A percentile compares a stretch with the other conserved stretches of the same genome.
Evolutionary conservation across 2,329 filamentous ascomycete genomes (phyloP).

Genomic region (Aspergillus amoenus): DNA sequence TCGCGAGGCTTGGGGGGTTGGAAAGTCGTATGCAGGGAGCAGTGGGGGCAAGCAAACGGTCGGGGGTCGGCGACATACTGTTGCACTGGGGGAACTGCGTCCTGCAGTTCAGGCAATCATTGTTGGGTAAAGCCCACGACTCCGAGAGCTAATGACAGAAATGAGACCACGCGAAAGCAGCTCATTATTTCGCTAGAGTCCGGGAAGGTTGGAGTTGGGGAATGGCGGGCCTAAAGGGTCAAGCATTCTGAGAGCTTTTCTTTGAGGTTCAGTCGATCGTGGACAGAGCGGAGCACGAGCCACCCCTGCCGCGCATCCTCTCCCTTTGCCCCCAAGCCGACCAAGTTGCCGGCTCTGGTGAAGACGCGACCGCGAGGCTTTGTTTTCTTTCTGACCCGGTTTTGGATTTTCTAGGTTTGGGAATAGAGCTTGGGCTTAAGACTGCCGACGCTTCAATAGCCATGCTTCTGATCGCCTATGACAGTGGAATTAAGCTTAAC

Average conservation of each 20-base stretch:
- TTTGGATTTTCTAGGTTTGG: neutral
- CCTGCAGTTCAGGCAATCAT: slow-evolving; percentile 18
- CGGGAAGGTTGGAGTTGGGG: slow-evolving; percentile 3
- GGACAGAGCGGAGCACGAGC: slow-evolving; percentile 8
- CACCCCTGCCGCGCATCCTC: neutral
- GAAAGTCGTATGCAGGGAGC: slow-evolving; percentile 5
- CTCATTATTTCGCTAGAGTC: slow-evolving; percentile 22
- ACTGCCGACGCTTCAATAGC: neutral
- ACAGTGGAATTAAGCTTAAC: too few species aligned
- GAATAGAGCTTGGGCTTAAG: neutral
- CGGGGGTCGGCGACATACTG: slow-evolving; percentile 20
- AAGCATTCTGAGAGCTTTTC: slow-evolving; percentile 4
- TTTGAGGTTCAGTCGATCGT: slow-evolving; percentile 4
- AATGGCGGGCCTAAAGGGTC: slow-evolving; percentile 1
- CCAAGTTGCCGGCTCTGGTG: neutral
- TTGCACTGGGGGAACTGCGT: slow-evolving; percentile 14
- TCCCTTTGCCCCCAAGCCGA: neutral
- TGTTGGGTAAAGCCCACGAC: slow-evolving; percentile 17
- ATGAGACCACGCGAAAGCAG: slow-evolving; percentile 15
- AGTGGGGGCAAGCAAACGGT: slow-evolving; percentile 9
- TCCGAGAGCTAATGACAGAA: slow-evolving; percentile 14
- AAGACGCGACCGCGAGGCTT: neutral
- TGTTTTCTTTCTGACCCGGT: neutral
- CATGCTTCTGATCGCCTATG: neutral
- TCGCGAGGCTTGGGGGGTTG: neutral